Conservation (phyloP, 1,139 yeast species). For the Suhomyces maxii region DNA sequence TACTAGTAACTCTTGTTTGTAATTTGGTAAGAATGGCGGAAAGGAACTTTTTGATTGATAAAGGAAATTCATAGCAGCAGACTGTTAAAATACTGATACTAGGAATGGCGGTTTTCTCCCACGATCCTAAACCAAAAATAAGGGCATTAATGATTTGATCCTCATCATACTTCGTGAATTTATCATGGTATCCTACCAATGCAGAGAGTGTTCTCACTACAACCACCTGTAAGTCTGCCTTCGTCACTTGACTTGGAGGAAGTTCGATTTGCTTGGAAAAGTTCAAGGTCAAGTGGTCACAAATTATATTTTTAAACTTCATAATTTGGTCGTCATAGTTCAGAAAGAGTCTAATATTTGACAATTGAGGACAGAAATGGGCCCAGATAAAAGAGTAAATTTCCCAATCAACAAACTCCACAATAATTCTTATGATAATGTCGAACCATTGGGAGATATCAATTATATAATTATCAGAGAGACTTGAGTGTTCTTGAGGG, state of each 20-base stretch:
- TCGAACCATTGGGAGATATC: constrained; percentile 56
- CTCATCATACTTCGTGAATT: constrained; percentile 61
- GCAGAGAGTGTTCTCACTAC: constrained; percentile 66
- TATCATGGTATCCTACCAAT: constrained; percentile 63
- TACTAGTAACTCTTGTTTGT: constrained; percentile 72
- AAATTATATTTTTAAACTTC: constrained; percentile 49
- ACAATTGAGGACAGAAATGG: constrained; percentile 70
- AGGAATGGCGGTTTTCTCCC: constrained; percentile 80
- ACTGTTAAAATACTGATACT: constrained; percentile 74
- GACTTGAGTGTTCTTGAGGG: not conserved
- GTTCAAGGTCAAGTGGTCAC: constrained; percentile 59
- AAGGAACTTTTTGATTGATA: constrained; percentile 67
- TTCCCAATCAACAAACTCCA: constrained; percentile 68
- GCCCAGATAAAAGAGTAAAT: constrained; percentile 65
- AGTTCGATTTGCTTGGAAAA: constrained; percentile 46
- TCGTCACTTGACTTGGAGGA: constrained; percentile 45
- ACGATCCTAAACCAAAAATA: constrained; percentile 64
- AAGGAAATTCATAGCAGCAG: constrained; percentile 79
- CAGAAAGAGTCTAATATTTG: constrained; percentile 58
- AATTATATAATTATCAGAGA: constrained; percentile 19
- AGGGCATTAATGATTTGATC: constrained; percentile 69
- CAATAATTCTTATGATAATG: constrained; percentile 50
- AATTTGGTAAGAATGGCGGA: constrained; percentile 65
- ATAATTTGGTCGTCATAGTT: constrained; percentile 46
- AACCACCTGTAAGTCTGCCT: constrained; percentile 67